A percentile compares a stretch with the other conserved stretches of the same genome.
Evolutionary conservation across 148 eudicot species (phyloP).

Genomic region (Camellia sinensis): DNA sequence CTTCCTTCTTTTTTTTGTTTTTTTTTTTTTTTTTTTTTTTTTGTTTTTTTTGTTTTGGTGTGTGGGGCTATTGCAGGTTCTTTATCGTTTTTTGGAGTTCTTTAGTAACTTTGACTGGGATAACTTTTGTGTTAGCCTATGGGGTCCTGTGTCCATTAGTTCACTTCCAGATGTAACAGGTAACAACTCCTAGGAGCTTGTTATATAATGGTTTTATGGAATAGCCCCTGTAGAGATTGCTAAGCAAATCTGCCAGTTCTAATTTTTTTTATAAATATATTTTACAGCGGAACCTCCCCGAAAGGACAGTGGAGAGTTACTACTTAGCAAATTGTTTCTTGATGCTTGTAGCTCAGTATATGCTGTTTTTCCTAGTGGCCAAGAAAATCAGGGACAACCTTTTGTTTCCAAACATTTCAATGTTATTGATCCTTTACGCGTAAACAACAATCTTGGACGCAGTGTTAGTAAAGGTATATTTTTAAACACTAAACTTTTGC

Average conservation of each 20-base stretch:
- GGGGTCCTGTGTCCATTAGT: slow-evolving; percentile 86
- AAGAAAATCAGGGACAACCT: slow-evolving; percentile 76
- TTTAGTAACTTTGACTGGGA: slow-evolving; percentile 97
- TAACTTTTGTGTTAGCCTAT: slow-evolving; percentile 80
- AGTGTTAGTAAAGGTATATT: slow-evolving; percentile 90
- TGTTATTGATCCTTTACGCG: slow-evolving; percentile 88
- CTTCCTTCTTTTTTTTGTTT: too few species aligned
- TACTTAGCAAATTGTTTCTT: slow-evolving; percentile 71
- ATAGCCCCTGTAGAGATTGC: neutral
- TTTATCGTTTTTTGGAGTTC: slow-evolving; percentile 89
- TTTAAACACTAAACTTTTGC: neutral
- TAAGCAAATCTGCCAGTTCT: slow-evolving; percentile 8
- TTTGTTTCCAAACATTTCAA: slow-evolving; percentile 84
- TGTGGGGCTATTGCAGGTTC: slow-evolving; percentile 49
- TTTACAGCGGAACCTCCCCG: slow-evolving; percentile 83
- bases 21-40: too few species aligned
- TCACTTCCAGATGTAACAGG: slow-evolving; percentile 85
- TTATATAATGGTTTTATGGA: slow-evolving; percentile 1
- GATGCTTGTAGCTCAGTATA: slow-evolving; percentile 72
- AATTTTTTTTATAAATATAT: slow-evolving; percentile 10
- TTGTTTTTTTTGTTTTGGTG: too few species aligned
- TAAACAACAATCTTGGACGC: slow-evolving; percentile 91
- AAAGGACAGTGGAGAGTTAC: slow-evolving; percentile 67
- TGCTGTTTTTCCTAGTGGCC: slow-evolving; percentile 72
- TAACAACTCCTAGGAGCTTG: slow-evolving; percentile 19